Conservation (phyloP, 192 early-diverging fungal genomes). For the Gonapodya prolifera region DNA sequence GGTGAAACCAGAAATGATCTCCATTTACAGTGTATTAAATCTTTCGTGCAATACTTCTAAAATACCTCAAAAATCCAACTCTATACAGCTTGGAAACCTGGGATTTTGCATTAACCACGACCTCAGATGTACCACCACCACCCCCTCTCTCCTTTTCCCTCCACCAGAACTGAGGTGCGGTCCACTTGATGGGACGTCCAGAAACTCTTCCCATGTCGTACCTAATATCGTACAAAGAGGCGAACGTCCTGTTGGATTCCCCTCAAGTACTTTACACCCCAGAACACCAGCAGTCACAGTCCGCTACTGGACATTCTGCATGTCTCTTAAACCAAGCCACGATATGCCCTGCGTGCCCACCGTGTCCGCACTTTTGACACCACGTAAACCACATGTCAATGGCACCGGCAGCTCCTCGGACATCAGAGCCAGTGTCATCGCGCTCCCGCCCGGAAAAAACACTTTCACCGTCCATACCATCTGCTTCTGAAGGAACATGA, state of each 20-base stretch:
- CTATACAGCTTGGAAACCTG: too few relatives aligned
- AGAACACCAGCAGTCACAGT: constrained; percentile 63
- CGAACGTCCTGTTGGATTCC: too few relatives aligned
- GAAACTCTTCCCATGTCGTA: too few relatives aligned
- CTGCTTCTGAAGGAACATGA: not conserved
- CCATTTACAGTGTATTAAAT: too few relatives aligned
- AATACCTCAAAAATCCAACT: too few relatives aligned
- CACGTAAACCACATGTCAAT: constrained; percentile 92
- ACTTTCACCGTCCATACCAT: not conserved
- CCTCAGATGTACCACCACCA: too few relatives aligned
- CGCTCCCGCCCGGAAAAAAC: not conserved
- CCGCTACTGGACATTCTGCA: constrained; percentile 77
- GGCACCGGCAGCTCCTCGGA: not conserved
- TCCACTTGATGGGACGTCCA: too few relatives aligned
- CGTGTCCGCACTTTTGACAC: constrained; percentile 96
- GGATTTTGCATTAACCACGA: too few relatives aligned
- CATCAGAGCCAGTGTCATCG: not conserved
- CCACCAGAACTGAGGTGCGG: too few relatives aligned
- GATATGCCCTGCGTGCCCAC: constrained; percentile 87
- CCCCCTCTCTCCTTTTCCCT: too few relatives aligned
- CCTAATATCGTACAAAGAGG: too few relatives aligned
- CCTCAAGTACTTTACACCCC: not conserved
- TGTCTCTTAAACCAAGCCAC: constrained; percentile 83
- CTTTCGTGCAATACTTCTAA: too few relatives aligned
- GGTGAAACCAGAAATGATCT: not conserved